Evolutionary conservation across 2,329 filamentous ascomycete species (phyloP).

Genomic region (Mycosphaerelloides madeirae): DNA sequence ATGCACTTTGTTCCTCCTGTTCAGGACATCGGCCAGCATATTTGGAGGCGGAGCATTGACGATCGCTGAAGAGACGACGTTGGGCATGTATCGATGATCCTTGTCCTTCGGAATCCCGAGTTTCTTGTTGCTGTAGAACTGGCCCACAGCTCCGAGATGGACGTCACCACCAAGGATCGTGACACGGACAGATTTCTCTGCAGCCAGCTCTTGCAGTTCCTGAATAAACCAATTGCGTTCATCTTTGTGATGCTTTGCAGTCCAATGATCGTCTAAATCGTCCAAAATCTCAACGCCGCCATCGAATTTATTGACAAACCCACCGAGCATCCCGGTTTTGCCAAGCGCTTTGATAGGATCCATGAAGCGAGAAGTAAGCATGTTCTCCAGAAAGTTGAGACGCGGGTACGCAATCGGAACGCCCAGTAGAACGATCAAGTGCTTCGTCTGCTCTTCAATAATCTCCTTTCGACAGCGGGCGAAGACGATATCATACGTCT

Average conservation of each 20-base stretch:
- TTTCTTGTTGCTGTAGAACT: constrained; percentile 91
- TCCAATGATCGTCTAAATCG: constrained; percentile 96
- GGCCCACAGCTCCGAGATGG: constrained; percentile 83
- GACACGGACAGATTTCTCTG: constrained; percentile 84
- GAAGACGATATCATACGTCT: constrained; percentile 82
- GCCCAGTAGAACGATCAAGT: constrained; percentile 80
- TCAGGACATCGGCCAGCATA: constrained; percentile 82
- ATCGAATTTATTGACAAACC: constrained; percentile 81
- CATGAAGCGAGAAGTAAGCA: constrained; percentile 77
- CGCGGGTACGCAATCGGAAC: constrained; percentile 53
- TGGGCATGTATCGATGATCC: constrained; percentile 95
- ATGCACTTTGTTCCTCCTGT: constrained; percentile 79
- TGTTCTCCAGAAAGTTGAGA: constrained; percentile 57
- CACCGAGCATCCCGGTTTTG: constrained; percentile 72
- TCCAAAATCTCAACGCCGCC: constrained; percentile 88
- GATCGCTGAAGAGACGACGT: constrained; percentile 89
- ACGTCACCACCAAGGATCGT: constrained; percentile 94
- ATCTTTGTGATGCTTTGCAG: constrained; percentile 85
- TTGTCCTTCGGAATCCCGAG: constrained; percentile 72
- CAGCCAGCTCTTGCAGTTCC: constrained; percentile 87
- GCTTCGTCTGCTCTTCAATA: constrained; percentile 76
- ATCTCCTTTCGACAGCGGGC: constrained; percentile 80
- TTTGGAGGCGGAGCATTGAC: constrained; percentile 87
- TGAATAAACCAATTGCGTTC: constrained; percentile 84
- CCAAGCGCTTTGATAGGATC: constrained; percentile 85